A percentile compares a stretch with the other conserved stretches of the same genome.
phyloP scores from a whole-genome alignment of 169 alveolate genomes.

The Plasmodium vinckei region DNA sequence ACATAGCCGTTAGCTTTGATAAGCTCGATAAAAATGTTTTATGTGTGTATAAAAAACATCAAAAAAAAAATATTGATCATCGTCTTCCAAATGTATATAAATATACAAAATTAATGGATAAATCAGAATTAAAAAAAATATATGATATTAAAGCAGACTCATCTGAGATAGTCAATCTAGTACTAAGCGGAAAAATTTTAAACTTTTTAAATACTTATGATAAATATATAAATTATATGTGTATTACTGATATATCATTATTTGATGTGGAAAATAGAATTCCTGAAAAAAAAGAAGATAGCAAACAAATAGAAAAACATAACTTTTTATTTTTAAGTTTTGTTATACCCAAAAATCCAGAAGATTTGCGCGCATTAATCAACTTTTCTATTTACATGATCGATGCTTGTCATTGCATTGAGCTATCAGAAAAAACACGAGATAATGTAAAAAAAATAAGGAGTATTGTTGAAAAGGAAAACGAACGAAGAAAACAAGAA shows the following conservation, averaged over 20 bases:
- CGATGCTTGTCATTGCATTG: conserved; percentile 68
- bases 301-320: conserved; percentile 24
- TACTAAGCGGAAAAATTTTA: conserved; percentile 43
- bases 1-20: conserved; percentile 33
- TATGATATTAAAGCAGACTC: conserved; percentile 72
- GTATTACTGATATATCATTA: conserved; percentile 62
- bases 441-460: conserved; percentile 73
- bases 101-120: conserved; percentile 43
- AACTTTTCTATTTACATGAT: conserved; percentile 67
- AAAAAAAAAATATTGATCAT: conserved; percentile 34
- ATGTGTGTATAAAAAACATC: conserved; percentile 56
- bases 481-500: conserved; percentile 36
- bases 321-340: conserved; percentile 45
- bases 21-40: conserved; percentile 55
- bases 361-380: conserved; percentile 32
- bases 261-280: conserved; percentile 25
- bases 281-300: conserved; percentile 26
- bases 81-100: conserved; percentile 47
- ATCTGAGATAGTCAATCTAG: conserved; percentile 51
- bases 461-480: conserved; percentile 69
- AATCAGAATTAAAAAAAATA: conserved; percentile 45
- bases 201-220: conserved; percentile 53
- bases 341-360: conserved; percentile 40
- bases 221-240: conserved; percentile 48
- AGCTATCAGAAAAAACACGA: conserved; percentile 46